Base-by-base conservation (phyloP, 192 early-diverging fungal genomes). In the Paraglomus occultum region DNA sequence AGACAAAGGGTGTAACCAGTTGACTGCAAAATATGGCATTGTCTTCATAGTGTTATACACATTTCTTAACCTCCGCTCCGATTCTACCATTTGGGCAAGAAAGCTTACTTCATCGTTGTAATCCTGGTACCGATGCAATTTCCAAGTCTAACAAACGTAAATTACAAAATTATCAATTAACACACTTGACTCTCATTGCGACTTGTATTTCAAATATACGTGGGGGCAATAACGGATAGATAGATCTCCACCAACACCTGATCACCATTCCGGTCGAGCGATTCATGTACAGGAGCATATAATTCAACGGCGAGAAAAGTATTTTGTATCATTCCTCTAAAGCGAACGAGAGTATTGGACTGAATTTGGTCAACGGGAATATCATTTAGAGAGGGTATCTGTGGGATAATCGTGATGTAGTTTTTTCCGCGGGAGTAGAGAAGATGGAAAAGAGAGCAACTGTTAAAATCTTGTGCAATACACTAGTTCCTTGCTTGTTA, bases 281-380 rank as follows among this genome's bases (percentile, higher is more conserved):
- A 75, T 53, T 75, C 49, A 60, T 74, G 77, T 8, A 73, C 71
- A 58, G 74, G 74, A 40, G 83, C 61, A 50, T 75, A 84, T 31
- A 84, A 78, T 71, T 92, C 90, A 64, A 90, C 85, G 8, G 86
- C 90, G 23, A 90, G 84, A 54, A 86, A 84, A 2, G 89, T 89
- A 53, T 92, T 90, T 75, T 92, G 91, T 5, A 92, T 83, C 91
- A 92, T 92, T 76, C 88, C 89, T 47, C 87, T 79, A 70, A 91
- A 91, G n/a, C 90, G 73, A 17, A 91, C 87, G 6, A 92, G 77
- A 12, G 79, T 72, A 51, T 82, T 61, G 15, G 71, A 8, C 0
- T 77, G 75, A 17, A 83, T 60, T 10, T 53, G 51, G 10, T 47
- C 18, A 18, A 79, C 63, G 17, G 79, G 57, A 10, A 64, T 39